phyloP scores from a whole-genome alignment of 192 early-diverging fungal species.

The Spizellomyces punctatus region DNA sequence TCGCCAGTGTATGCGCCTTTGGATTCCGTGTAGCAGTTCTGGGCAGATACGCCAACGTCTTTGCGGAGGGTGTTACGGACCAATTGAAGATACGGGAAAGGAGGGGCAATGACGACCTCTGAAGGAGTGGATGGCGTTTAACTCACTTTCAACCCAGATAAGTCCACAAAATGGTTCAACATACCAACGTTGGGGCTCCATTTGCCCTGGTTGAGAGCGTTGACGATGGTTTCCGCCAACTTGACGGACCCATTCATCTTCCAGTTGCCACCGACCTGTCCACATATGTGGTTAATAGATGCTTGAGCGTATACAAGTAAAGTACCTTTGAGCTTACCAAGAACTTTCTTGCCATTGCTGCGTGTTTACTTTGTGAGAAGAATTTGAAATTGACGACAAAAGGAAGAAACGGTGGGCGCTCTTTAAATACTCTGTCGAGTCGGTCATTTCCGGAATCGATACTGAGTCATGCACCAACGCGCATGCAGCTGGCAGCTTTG shows the following conservation, averaged over 20 bases:
- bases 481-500: too few species aligned
- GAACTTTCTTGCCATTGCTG: constrained; percentile 15
- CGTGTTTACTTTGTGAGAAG: constrained; percentile 1
- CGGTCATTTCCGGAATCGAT: too few species aligned
- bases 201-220: constrained; percentile 73
- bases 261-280: constrained; percentile 66
- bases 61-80: constrained; percentile 76
- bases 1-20: constrained; percentile 98
- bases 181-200: constrained; percentile 70
- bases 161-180: constrained; percentile 15
- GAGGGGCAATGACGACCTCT: constrained; percentile 98
- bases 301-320: background rate
- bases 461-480: too few species aligned
- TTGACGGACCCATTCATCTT: constrained; percentile 95
- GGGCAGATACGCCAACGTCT: constrained; percentile 90
- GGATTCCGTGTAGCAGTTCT: constrained; percentile 87
- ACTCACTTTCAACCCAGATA: background rate
- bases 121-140: background rate
- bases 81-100: constrained; percentile 84
- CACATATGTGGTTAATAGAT: background rate
- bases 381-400: background rate
- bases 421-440: too few species aligned
- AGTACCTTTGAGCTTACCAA: background rate
- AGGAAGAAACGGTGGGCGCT: too few species aligned
- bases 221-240: constrained; percentile 75